A percentile compares a stretch with the other conserved stretches of the same genome.
Evolutionary conservation across 1,139 yeast genomes (phyloP).

Genomic region (Meyerozyma athensensis): DNA sequence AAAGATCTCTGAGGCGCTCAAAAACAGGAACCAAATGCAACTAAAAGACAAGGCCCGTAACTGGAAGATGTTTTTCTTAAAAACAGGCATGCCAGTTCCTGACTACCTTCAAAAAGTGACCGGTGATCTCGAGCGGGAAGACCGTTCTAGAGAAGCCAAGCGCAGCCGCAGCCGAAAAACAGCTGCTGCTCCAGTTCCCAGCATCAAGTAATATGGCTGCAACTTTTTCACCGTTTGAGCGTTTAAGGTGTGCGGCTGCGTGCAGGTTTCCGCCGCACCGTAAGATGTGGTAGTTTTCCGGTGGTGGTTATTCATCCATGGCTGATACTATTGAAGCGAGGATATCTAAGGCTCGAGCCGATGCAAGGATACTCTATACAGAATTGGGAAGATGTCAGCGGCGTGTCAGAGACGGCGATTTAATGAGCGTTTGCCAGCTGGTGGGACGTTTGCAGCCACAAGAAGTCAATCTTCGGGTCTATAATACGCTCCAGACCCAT

Average conservation of each 20-base stretch:
- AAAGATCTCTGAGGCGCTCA: slow-evolving; percentile 71
- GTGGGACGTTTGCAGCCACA: slow-evolving; percentile 27
- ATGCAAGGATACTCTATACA: slow-evolving; percentile 42
- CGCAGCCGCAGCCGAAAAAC: slow-evolving; percentile 30
- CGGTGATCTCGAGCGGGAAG: slow-evolving; percentile 69
- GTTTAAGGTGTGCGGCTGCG: neutral
- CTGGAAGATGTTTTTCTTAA: slow-evolving; percentile 82
- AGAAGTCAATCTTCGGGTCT: slow-evolving; percentile 29
- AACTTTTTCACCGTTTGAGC: neutral
- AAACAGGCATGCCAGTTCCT: slow-evolving; percentile 70
- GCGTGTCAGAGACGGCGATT: slow-evolving; percentile 42
- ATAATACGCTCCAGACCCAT: slow-evolving; percentile 61
- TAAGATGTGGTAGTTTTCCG: neutral
- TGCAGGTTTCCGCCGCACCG: neutral
- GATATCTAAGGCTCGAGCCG: slow-evolving; percentile 37
- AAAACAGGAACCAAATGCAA: slow-evolving; percentile 85
- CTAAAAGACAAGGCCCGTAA: slow-evolving; percentile 93
- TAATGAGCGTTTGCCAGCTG: slow-evolving; percentile 34
- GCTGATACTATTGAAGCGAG: slow-evolving; percentile 7
- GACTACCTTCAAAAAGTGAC: slow-evolving; percentile 76
- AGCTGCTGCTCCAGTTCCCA: slow-evolving; percentile 39
- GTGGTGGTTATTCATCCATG: neutral
- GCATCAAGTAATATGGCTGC: slow-evolving; percentile 6
- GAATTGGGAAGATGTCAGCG: slow-evolving; percentile 45
- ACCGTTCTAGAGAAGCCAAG: slow-evolving; percentile 25